Percentiles rank a stretch among this genome's conserved stretches.
Evolutionary conservation across 2,329 filamentous ascomycete genomes (phyloP).

Genomic region (Penicillium sclerotigenum): DNA sequence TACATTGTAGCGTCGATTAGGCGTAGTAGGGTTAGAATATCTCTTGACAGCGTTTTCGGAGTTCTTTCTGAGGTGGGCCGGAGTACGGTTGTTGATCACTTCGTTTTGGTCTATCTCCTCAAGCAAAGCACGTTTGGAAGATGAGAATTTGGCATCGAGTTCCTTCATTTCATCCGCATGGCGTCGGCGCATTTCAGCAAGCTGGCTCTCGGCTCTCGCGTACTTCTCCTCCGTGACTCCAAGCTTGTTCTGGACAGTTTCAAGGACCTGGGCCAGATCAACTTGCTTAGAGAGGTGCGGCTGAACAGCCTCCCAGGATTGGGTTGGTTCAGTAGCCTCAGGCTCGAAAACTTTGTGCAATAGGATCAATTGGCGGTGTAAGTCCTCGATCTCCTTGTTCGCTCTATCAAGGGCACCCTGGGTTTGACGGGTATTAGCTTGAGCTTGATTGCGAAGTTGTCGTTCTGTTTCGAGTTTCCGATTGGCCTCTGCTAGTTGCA

Average conservation of each 20-base stretch:
- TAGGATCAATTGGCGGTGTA: slow-evolving; percentile 73
- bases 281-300: slow-evolving; percentile 65
- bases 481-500: slow-evolving; percentile 84
- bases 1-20: slow-evolving; percentile 67
- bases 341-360: slow-evolving; percentile 87
- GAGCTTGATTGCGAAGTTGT: slow-evolving; percentile 78
- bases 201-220: slow-evolving; percentile 75
- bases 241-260: slow-evolving; percentile 83
- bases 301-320: slow-evolving; percentile 66
- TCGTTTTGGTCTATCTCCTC: slow-evolving; percentile 88
- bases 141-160: slow-evolving; percentile 57
- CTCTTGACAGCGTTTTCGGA: slow-evolving; percentile 57
- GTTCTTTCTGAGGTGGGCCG: slow-evolving; percentile 63
- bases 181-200: slow-evolving; percentile 71
- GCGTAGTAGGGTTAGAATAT: slow-evolving; percentile 73
- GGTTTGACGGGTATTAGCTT: slow-evolving; percentile 77
- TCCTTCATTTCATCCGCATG: slow-evolving; percentile 69
- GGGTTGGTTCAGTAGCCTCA: slow-evolving; percentile 62
- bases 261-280: slow-evolving; percentile 79
- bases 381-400: slow-evolving; percentile 75
- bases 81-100: slow-evolving; percentile 68
- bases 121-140: slow-evolving; percentile 69
- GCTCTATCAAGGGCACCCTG: slow-evolving; percentile 75
- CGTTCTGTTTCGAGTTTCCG: slow-evolving; percentile 86
- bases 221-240: slow-evolving; percentile 79